Percentiles rank a stretch among this genome's conserved stretches.
These are phyloP conservation scores for Comarum palustre DNA, from an alignment of 306 rosid species.

Conservation along the genomic window DNA sequence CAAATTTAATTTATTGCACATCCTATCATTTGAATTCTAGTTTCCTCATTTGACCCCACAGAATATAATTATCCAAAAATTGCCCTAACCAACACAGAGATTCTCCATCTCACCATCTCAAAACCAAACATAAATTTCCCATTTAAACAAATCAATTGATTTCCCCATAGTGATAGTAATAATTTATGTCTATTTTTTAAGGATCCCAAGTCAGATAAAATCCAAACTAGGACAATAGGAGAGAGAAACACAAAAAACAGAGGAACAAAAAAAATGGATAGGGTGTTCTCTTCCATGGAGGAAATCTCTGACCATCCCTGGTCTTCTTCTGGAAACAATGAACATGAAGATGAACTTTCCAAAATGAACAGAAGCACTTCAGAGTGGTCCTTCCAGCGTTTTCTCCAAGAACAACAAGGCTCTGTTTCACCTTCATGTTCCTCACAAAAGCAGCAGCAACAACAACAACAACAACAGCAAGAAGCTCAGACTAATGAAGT, in stretches of 20 bases:
- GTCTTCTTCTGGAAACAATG: constrained; percentile 30
- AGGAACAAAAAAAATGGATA: constrained; percentile 53
- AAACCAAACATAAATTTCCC: background rate
- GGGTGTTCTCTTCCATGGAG: constrained; percentile 71
- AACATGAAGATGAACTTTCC: constrained; percentile 26
- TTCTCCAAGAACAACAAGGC: constrained; percentile 55
- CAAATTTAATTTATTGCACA: too few species aligned
- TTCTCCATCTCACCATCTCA: background rate
- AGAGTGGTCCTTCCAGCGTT: constrained; percentile 87
- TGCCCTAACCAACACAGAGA: constrained; percentile 2
- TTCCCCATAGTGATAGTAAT: background rate
- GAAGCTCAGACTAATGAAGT: constrained; percentile 25
- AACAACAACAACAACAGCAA: too few species aligned
- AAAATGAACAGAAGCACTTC: constrained; percentile 75
- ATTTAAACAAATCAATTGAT: background rate
- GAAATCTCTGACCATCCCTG: constrained; percentile 71
- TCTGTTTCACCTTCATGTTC: constrained; percentile 40
- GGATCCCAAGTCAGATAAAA: constrained; percentile 17
- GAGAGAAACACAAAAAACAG: constrained; percentile 19
- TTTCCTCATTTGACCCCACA: background rate
- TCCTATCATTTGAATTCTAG: background rate
- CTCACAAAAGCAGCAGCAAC: constrained; percentile 1
- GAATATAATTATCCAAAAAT: background rate
- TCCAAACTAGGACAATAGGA: constrained; percentile 1
- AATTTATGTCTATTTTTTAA: background rate